A percentile compares a stretch with the other conserved stretches of the same genome.
Conservation (phyloP, 108 stramenopile species). For the Mediolabrus comicus region DNA sequence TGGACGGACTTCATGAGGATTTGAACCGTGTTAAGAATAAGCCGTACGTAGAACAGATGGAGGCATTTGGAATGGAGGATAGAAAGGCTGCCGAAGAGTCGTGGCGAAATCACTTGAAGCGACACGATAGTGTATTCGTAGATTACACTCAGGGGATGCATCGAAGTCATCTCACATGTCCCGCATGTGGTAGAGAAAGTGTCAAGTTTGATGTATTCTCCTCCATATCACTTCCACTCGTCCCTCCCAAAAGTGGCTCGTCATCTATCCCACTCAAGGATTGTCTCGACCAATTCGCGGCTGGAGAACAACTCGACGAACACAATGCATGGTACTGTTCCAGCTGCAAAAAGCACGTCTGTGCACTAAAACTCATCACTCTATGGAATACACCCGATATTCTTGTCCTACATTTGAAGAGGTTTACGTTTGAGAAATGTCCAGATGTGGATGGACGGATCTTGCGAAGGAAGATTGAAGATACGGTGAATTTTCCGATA, state of each 20-base stretch:
- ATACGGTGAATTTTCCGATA: slow-evolving; percentile 71
- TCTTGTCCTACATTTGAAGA: slow-evolving; percentile 76
- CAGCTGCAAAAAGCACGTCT: slow-evolving; percentile 77
- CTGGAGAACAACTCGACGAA: slow-evolving; percentile 84
- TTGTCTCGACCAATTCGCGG: slow-evolving; percentile 80
- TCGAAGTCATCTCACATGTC: slow-evolving; percentile 86
- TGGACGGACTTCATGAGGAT: slow-evolving; percentile 91
- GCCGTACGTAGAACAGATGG: slow-evolving; percentile 90
- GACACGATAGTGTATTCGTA: slow-evolving; percentile 87
- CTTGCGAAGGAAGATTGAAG: slow-evolving; percentile 75
- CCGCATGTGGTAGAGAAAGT: slow-evolving; percentile 75
- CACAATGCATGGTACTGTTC: slow-evolving; percentile 85
- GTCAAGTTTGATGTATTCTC: slow-evolving; percentile 92
- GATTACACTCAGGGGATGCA: slow-evolving; percentile 90
- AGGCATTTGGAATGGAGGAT: slow-evolving; percentile 88
- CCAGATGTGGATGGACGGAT: slow-evolving; percentile 47
- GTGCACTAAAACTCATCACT: slow-evolving; percentile 80
- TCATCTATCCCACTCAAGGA: slow-evolving; percentile 54
- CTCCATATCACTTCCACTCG: slow-evolving; percentile 78
- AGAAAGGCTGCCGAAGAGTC: slow-evolving; percentile 74
- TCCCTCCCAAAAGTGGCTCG: slow-evolving; percentile 44
- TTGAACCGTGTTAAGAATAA: slow-evolving; percentile 67
- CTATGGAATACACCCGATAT: slow-evolving; percentile 84
- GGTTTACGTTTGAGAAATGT: slow-evolving; percentile 78
- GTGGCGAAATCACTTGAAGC: slow-evolving; percentile 79